Base-by-base conservation (phyloP, 192 early-diverging fungal genomes). In the Backusella macrospora region DNA sequence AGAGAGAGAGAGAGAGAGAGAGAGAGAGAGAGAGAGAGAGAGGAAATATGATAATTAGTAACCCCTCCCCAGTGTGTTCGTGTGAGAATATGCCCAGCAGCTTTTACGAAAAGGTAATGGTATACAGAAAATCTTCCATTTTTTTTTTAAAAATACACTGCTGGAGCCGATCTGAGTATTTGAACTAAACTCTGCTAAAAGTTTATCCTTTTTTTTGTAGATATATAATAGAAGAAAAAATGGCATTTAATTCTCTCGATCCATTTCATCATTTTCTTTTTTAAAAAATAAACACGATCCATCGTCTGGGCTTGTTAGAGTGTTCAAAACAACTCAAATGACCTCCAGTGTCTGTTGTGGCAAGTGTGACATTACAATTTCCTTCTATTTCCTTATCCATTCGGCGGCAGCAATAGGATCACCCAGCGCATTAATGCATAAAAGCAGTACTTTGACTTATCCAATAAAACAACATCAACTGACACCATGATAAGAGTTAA, bases 261-360 rank as follows among this genome's bases (percentile, higher is more conserved):
- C n/a, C n/a, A n/a, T n/a, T n/a, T n/a, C n/a, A n/a, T n/a, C n/a
- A n/a, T n/a, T n/a, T n/a, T n/a, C n/a, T n/a, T n/a, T n/a, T n/a
- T n/a, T n/a, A 34, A 34, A 2, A 34, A 2, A 34, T 34, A 34
- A 34, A 34, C 4, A 87, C 84, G 37, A 83, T 83, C 92, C 92
- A 94, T 21, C 87, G 78, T n/a, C 71, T 76, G 14, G 84, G 85
- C 34, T 63, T 62, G 18, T 76, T 65, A 21, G 84, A 80, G 29
- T 84, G 85, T 62, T 90, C 85, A 79, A 93, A 94, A 90, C 91
- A 98, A 6, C 95, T 96, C 66, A 99, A 84, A 75, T 99, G 97
- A 29, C 97, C 73, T 55, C 97, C 97, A 40, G 84, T 81, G 7
- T 77, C 72, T 0, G 97, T 99, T 6, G 90, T 88, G 5, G 91